A percentile compares a stretch with the other conserved stretches of the same genome.
These are phyloP conservation scores for Lactifluus rugatus DNA, from an alignment of 768 basidiomycete species.

Conservation along the genomic window DNA sequence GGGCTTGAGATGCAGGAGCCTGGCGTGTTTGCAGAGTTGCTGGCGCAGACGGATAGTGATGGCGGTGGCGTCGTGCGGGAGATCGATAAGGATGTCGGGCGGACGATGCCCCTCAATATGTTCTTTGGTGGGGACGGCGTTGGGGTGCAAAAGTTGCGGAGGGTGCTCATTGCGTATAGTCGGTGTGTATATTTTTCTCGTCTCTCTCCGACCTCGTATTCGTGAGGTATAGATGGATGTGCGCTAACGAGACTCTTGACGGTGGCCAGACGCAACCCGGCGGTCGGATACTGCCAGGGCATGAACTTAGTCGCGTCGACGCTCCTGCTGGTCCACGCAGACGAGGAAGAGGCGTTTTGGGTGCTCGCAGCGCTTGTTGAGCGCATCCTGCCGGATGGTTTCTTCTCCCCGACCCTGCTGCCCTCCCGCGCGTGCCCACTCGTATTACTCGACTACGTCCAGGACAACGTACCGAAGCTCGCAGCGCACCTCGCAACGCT, in stretches of 20 bases:
- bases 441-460: constrained; percentile 81
- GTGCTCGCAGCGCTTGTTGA: constrained; percentile 84
- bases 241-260: background rate
- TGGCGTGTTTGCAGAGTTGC: constrained; percentile 76
- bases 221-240: too few species aligned
- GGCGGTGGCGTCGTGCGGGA: constrained; percentile 51
- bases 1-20: constrained; percentile 89
- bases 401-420: constrained; percentile 86
- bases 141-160: constrained; percentile 83
- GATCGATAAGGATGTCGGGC: constrained; percentile 92
- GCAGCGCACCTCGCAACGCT: constrained; percentile 66
- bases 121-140: constrained; percentile 97
- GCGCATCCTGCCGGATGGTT: constrained; percentile 79
- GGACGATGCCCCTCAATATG: constrained; percentile 89
- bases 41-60: constrained; percentile 37
- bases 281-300: constrained; percentile 90
- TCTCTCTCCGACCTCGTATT: too few species aligned
- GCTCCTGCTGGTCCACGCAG: constrained; percentile 80
- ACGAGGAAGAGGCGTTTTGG: constrained; percentile 98
- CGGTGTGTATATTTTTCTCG: constrained; percentile 42
- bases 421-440: constrained; percentile 92
- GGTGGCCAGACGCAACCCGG: constrained; percentile 65
- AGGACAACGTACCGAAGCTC: constrained; percentile 65
- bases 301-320: constrained; percentile 97
- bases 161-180: constrained; percentile 87